Percentiles rank a stretch among this genome's conserved stretches.
phyloP scores from a whole-genome alignment of 768 basidiomycete genomes.

The Hypholoma sublateritium region DNA sequence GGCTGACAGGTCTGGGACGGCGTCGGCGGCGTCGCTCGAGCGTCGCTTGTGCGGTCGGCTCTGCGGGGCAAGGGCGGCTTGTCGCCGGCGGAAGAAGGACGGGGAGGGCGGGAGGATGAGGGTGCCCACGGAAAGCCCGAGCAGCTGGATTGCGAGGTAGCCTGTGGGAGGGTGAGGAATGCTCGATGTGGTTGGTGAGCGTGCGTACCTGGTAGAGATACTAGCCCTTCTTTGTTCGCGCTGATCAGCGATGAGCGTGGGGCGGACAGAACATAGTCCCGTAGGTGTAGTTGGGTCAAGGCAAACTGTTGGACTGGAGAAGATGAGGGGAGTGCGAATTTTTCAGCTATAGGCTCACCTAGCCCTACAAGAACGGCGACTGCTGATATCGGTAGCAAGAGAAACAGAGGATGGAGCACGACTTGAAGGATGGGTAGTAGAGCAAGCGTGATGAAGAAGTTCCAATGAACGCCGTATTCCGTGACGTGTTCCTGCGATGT shows the following conservation, averaged over 20 bases:
- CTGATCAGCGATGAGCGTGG: conserved; percentile 65
- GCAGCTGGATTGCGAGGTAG: conserved; percentile 86
- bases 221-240: conserved; percentile 90
- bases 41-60: conserved; percentile 16
- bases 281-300: conserved; percentile 55
- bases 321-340: not conserved
- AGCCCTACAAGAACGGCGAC: conserved; percentile 62
- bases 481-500: conserved; percentile 79
- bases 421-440: conserved; percentile 74
- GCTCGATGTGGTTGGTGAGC: not conserved
- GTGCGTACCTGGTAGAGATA: conserved; percentile 66
- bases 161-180: conserved; percentile 36
- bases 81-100: conserved; percentile 62
- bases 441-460: conserved; percentile 95
- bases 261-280: conserved; percentile 63
- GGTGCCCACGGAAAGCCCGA: conserved; percentile 83
- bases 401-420: conserved; percentile 65
- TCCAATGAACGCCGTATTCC: conserved; percentile 98
- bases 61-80: conserved; percentile 28
- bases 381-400: conserved; percentile 53
- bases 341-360: conserved; percentile 38
- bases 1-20: conserved; percentile 14
- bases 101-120: conserved; percentile 75
- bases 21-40: not conserved
- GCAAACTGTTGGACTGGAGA: conserved; percentile 67